Evolutionary conservation across 148 eudicot genomes (phyloP), one percentile per base, ranked within the genome.

Genomic region (Vaccinium corymbosum): DNA sequence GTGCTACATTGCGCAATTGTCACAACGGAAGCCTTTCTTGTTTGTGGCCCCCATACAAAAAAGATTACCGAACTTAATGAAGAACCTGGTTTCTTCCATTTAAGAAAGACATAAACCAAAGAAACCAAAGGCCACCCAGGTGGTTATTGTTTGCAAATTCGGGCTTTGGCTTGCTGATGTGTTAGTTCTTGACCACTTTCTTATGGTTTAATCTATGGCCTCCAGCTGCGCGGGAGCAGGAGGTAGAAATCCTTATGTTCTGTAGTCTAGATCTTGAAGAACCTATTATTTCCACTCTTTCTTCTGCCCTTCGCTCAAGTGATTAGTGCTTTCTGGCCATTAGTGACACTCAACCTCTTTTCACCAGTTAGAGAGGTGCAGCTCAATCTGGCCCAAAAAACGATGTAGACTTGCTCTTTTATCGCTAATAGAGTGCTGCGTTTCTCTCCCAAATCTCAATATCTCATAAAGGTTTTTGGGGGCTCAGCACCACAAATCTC

Each of bases 71-170:
- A 80, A 56, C 29, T 56, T 79, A 6, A 17, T 56, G 17, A 38
- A 56, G 81, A 29, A 55, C 64, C 70, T 10, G 50, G 68, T 55
- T 80, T 80, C 71, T 35, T 80, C 29, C 51, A 59, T 59, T 32
- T 42, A 80, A 3, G 46, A 70, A 14, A 46, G 8, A 19, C 22
- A 1, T 61, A 15, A 38, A n/a, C 70, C n/a, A 5, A 66, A 66
- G 72, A 66, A 22, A 66, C 72, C 72, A 66, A 66, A 25, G 72
- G 7, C 35, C 72, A 62, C 68, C 68, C 15, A 12, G 38, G 25
- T 22, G 72, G 35, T 66, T 25, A 27, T 66, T 11, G 15, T 25
- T 27, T 22, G 72, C 35, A 66, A 13, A 66, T 66, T 25, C 35
- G 27, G 35, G 35, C 72, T 66, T 66, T 25, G 15, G 70, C 22